Base-by-base conservation (phyloP, 1,284 basidiomycete genomes). In the Ceratobasidium sp. region DNA sequence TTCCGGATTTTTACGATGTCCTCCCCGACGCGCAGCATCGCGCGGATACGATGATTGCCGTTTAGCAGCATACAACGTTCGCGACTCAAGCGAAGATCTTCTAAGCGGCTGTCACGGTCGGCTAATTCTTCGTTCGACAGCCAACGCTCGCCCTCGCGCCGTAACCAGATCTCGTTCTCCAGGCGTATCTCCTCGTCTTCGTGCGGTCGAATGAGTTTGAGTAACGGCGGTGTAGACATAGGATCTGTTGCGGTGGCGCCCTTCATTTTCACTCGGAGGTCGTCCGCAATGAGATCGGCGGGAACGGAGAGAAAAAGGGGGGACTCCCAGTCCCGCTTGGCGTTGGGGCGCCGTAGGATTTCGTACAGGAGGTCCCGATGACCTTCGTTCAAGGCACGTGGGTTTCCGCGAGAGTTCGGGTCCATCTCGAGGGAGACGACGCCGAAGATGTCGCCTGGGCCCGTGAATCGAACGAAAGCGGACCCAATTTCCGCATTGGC, bases 401-500 rank as follows among this genome's bases (percentile, higher is more conserved):
- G 57, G 32, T 61, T 61, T 29, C 57, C 57, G 6, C 57, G 32
- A n/a, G 57, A 17, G 32, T 61, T 61, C 15, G 57, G 57, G 17
- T 61, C 57, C 32, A 1, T 32, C 5, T 61, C 32, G 13, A 61
- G 37, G 57, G 29, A 34, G 9, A 61, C 57, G 7, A n/a, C 54
- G 17, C 51, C 22, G 54, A 25, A 32, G 5, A 25, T 57, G 22
- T 57, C 22, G 5, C 54, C 54, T 5, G 22, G 54, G n/a, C n/a
- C 17, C n/a, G 54, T 32, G 15, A 57, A 57, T 57, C 22, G 22
- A 25, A 52, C 51, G 51, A 52, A 52, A 6, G 51, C 51, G 8
- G 51, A 52, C 8, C 51, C 51, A 25, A 52, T 52, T 6, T 25
- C 17, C 8, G 51, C 51, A 7, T 25, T 6, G 19, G 17, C 22